Evolutionary conservation across 2,329 filamentous ascomycete species (phyloP).

Genomic region (Cladophialophora yegresii): DNA sequence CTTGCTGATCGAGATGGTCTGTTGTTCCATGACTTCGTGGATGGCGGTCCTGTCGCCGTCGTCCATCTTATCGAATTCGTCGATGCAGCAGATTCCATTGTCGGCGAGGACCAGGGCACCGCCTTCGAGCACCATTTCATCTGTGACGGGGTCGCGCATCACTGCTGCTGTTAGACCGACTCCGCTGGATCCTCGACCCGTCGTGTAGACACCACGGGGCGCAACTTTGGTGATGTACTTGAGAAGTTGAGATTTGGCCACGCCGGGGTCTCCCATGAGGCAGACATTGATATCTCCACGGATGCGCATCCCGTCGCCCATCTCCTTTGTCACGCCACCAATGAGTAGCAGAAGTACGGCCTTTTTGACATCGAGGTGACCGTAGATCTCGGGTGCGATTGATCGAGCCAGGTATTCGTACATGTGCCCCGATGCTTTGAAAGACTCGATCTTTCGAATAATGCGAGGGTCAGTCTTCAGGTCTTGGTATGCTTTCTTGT

Average conservation of each 20-base stretch:
- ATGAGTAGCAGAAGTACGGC: slow-evolving; percentile 92
- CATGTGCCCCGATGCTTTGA: slow-evolving; percentile 81
- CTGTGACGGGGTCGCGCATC: slow-evolving; percentile 76
- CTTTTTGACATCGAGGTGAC: slow-evolving; percentile 97
- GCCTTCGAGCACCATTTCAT: slow-evolving; percentile 77
- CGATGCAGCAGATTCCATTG: slow-evolving; percentile 80
- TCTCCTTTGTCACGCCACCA: slow-evolving; percentile 92
- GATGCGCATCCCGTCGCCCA: slow-evolving; percentile 98
- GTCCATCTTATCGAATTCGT: slow-evolving; percentile 86
- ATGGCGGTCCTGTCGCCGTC: slow-evolving; percentile 76
- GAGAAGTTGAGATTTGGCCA: slow-evolving; percentile 95
- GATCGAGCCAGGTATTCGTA: slow-evolving; percentile 96
- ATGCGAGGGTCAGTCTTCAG: slow-evolving; percentile 80
- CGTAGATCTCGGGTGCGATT: slow-evolving; percentile 95
- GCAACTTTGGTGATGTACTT: slow-evolving; percentile 99
- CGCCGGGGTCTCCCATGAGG: slow-evolving; percentile 98
- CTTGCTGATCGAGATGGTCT: slow-evolving; percentile 82
- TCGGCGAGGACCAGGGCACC: slow-evolving; percentile 77
- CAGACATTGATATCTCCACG: slow-evolving; percentile 99
- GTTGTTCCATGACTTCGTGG: slow-evolving; percentile 86
- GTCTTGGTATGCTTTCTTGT: slow-evolving; percentile 97
- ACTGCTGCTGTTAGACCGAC: slow-evolving; percentile 81
- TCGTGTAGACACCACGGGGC: slow-evolving; percentile 84
- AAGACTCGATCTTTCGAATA: slow-evolving; percentile 79
- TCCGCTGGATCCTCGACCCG: slow-evolving; percentile 76